Evolutionary conservation across 495 filamentous ascomycete species (phyloP).

Genomic region (Acidiella bohemica): DNA sequence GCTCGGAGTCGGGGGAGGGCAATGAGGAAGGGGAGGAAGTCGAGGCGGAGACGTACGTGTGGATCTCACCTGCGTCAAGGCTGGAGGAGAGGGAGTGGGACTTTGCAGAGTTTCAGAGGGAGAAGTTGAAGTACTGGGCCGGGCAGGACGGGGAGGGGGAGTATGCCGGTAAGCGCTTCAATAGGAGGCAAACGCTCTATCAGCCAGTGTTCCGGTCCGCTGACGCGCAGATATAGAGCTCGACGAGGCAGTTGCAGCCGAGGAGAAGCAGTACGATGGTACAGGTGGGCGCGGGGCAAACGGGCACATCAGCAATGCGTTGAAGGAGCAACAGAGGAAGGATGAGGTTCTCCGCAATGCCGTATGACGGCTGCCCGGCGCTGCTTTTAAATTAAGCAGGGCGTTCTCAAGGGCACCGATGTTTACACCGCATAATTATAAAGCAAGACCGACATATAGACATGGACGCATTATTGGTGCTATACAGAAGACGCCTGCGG

Average conservation of each 20-base stretch:
- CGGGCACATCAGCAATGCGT: conserved; percentile 23
- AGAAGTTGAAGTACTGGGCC: conserved; percentile 26
- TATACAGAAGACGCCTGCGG: too few species aligned
- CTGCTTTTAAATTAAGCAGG: too few species aligned
- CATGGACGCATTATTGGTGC: too few species aligned
- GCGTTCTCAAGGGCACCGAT: too few species aligned
- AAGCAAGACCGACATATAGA: too few species aligned
- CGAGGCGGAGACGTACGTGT: conserved; percentile 68
- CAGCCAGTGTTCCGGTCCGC: too few species aligned
- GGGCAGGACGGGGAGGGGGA: conserved; percentile 26
- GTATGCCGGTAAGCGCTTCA: conserved; percentile 25
- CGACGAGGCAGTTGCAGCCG: conserved; percentile 24
- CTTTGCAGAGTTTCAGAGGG: conserved; percentile 36
- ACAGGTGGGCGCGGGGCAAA: conserved; percentile 28
- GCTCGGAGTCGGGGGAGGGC: conserved; percentile 29
- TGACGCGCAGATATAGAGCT: too few species aligned
- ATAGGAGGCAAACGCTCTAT: conserved; percentile 4
- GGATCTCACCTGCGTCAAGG: conserved; percentile 30
- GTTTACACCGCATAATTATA: too few species aligned
- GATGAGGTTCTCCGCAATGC: conserved; percentile 25
- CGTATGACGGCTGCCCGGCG: conserved; percentile 23
- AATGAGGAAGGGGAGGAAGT: conserved; percentile 42
- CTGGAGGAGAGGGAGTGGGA: conserved; percentile 72
- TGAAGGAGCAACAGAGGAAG: conserved; percentile 21
- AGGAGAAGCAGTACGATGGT: conserved; percentile 19